phyloP scores from a whole-genome alignment of 768 basidiomycete species.

The Coprinopsis cinerea region DNA sequence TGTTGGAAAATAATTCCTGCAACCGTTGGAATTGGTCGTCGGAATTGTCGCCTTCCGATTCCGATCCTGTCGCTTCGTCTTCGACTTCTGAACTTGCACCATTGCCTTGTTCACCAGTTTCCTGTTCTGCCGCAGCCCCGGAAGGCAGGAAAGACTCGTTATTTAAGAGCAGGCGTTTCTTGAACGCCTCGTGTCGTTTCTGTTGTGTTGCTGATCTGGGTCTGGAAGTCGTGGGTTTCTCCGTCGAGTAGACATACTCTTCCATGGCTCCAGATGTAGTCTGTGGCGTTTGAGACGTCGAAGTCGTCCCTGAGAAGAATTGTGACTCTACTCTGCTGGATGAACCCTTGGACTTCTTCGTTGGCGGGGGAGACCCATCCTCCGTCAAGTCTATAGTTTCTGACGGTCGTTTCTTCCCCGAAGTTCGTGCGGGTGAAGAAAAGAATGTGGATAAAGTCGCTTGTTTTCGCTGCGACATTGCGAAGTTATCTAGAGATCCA shows the following conservation, averaged over 20 bases:
- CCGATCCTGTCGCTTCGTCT: conserved; percentile 20
- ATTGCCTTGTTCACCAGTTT: conserved; percentile 11
- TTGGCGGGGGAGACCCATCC: conserved; percentile 23
- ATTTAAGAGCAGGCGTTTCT: conserved; percentile 44
- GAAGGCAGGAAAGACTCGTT: conserved; percentile 32
- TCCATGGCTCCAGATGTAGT: conserved; percentile 22
- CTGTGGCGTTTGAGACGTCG: conserved; percentile 4
- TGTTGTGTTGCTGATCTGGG: conserved; percentile 20
- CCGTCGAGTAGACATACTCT: conserved; percentile 41
- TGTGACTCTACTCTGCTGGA: conserved; percentile 10
- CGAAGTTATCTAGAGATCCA: background rate
- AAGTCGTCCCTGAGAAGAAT: conserved; percentile 8
- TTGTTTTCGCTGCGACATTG: conserved; percentile 17
- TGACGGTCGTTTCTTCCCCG: conserved; percentile 26
- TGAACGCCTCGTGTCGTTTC: conserved; percentile 37
- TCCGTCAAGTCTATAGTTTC: conserved; percentile 50
- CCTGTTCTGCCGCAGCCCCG: conserved; percentile 1
- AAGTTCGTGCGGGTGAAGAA: conserved; percentile 17
- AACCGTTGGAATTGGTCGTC: conserved; percentile 44
- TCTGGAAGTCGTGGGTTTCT: conserved; percentile 22
- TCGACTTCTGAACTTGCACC: conserved; percentile 11
- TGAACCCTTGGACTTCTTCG: conserved; percentile 22
- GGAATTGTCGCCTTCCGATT: conserved; percentile 23
- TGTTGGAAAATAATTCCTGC: conserved; percentile 40
- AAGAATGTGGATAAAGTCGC: conserved; percentile 37